These are phyloP conservation scores for Neonectria hederae DNA, from an alignment of 2,329 filamentous ascomycete species.

Conservation along the genomic window DNA sequence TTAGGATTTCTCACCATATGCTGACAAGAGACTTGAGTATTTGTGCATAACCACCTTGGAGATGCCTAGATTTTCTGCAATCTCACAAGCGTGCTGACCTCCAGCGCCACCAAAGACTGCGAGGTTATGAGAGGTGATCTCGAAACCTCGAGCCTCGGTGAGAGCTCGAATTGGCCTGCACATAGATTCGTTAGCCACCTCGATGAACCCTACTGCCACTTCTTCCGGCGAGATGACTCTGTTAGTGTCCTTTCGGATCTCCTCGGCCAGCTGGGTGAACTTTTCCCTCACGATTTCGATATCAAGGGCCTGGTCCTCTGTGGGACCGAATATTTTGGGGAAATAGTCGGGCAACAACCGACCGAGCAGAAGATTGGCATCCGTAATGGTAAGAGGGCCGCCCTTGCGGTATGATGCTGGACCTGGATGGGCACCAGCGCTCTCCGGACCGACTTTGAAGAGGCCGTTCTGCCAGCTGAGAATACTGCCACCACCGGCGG, in stretches of 20 bases:
- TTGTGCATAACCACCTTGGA: slow-evolving; percentile 52
- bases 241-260: slow-evolving; percentile 1
- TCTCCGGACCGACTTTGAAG: slow-evolving; percentile 76
- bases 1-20: slow-evolving; percentile 45
- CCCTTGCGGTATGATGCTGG: slow-evolving; percentile 76
- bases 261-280: slow-evolving; percentile 50
- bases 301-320: slow-evolving; percentile 47
- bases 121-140: slow-evolving; percentile 43
- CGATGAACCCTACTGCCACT: slow-evolving; percentile 73
- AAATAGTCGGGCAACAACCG: slow-evolving; percentile 68
- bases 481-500: slow-evolving; percentile 58
- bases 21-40: slow-evolving; percentile 52
- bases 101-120: slow-evolving; percentile 73
- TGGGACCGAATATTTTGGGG: slow-evolving; percentile 48
- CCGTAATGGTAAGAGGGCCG: slow-evolving; percentile 74
- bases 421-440: slow-evolving; percentile 75
- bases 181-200: slow-evolving; percentile 81
- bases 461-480: slow-evolving; percentile 75
- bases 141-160: slow-evolving; percentile 64
- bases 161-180: slow-evolving; percentile 77
- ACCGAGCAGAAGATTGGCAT: slow-evolving; percentile 75
- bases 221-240: slow-evolving; percentile 16
- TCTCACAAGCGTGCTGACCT: slow-evolving; percentile 64
- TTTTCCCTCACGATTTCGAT: slow-evolving; percentile 48
- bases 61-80: slow-evolving; percentile 53